A percentile compares a stretch with the other conserved stretches of the same genome.
phyloP scores from a whole-genome alignment of 306 rosid species.

The Lupinus albus region DNA sequence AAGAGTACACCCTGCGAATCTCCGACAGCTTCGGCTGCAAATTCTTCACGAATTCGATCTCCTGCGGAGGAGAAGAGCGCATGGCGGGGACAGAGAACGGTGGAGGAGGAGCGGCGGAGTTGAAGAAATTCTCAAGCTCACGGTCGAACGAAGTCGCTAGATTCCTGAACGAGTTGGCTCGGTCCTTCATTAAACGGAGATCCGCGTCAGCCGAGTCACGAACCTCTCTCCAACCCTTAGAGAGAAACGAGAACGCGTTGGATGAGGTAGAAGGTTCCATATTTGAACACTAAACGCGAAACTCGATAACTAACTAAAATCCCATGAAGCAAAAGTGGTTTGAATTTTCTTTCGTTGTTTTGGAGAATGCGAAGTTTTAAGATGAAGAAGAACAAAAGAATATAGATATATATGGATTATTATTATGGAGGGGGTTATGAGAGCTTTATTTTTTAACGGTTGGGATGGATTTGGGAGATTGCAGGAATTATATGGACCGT shows the following conservation, averaged over 20 bases:
- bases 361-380: not conserved
- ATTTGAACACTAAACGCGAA: not conserved
- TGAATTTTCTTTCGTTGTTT: not conserved
- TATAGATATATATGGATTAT: not conserved
- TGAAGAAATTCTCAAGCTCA: constrained; percentile 83
- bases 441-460: constrained; percentile 36
- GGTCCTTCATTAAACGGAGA: constrained; percentile 76
- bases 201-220: constrained; percentile 96
- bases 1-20: constrained; percentile 73
- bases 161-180: constrained; percentile 89
- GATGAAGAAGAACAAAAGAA: too few relatives aligned
- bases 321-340: too few relatives aligned
- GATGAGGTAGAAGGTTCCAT: constrained; percentile 69
- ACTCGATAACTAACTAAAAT: too few relatives aligned
- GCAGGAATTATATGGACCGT: constrained; percentile 38
- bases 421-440: not conserved
- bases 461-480: constrained; percentile 22
- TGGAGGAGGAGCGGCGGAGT: constrained; percentile 57
- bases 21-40: constrained; percentile 85
- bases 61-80: constrained; percentile 64
- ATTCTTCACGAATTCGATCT: constrained; percentile 87
- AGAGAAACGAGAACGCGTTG: constrained; percentile 76
- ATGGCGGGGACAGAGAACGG: constrained; percentile 67
- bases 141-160: constrained; percentile 89
- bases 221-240: constrained; percentile 94